Base-by-base conservation (phyloP, 2,329 filamentous ascomycete genomes). In the Oidium heveae region DNA sequence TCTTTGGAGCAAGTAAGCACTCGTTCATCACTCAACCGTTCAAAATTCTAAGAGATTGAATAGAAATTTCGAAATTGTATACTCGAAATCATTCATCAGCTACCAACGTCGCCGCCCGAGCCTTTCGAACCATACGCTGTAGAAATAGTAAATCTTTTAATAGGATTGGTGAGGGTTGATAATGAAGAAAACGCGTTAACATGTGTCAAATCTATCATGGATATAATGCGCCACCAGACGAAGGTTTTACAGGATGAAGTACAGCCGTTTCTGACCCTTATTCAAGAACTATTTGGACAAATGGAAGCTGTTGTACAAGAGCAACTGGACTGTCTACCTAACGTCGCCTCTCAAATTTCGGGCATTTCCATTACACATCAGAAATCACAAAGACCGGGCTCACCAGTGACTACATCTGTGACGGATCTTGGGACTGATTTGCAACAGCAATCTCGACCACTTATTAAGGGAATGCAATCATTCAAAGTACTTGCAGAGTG, bases 181-280 rank as follows among this genome's bases (percentile, higher is more conserved):
- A 98, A 98, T 63, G 91, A 99, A 69, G 91, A 99, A 59, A 99
- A 98, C 73, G 91, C 89, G 1, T 86, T 93, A n/a, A 71, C 98
- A 58, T 95, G 89, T 66, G 86, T 99, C 70, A 98, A 98, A 72
- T 94, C 89, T 15, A 86, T 94, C 53, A 95, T 94, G 72, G 91
- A 99, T 65, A 82, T 96, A 59, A 86, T 94, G 74, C 81, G 91
- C 52, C 86, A 94, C 65, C 89, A 96, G 68, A 78, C 82, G 56
- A 93, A 89, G 69, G 80, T 82, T 28, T 79, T 95, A 8, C 69
- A 71, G n/a, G 74, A 77, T 56, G 87, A 85, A 65, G 88, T 95
- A 3, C 89, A 96, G 66, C 76, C 80, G 2, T 98, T 98, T 66
- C 71, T 99, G 56, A 80, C 82, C 55, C 73, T 99, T 39, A 96